Evolutionary conservation across 1,284 basidiomycete species (phyloP), one percentile per base, ranked within the genome.

Genomic region (Naganishia sp.): DNA sequence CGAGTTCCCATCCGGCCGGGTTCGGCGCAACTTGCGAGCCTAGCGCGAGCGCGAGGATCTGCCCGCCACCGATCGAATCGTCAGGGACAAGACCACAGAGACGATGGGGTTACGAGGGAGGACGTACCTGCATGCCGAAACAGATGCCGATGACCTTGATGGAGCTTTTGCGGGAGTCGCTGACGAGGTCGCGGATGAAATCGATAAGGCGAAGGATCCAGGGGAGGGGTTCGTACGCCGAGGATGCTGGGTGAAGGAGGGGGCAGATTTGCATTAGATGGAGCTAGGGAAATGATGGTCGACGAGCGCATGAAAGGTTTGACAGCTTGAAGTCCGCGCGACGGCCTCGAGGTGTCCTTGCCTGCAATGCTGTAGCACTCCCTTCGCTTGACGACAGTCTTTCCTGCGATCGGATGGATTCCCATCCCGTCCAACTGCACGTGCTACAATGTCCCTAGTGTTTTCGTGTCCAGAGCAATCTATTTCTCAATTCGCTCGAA

Each of bases 1-100:
- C 81, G 9, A 83, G 74, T 72, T 84, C 84, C 81, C 83, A 84
- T 10, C 83, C 83, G 43, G 80, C 75, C 1, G 72, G 67, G 59
- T 83, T 83, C 49, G 72, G 69, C 28, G 72, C 75, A 18, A 81
- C 81, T 33, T 71, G 65, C 1, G 78, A 79, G 3, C 82, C 83
- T 54, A 83, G 79, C 0, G 83, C 83, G 1, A 82, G 70, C 2
- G 82, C 78, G 42, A 84, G 73, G 65, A 84, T 79, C 74, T 84
- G 83, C 64, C 83, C 13, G 36, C 5, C 28, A 28, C 28, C 28
- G 28, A 3, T 28, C 28, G 28, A 28, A 28, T 28, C 28, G 28
- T 28, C 28, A 28, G 1, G 2, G 21, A 48, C 5, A 2, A 21
- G 21, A 31, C 11, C 18, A 39, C 33, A 7, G 31, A 15, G 31